These are phyloP conservation scores for Gossypium trilobum DNA, from an alignment of 441 rosid species.

Conservation along the genomic window DNA sequence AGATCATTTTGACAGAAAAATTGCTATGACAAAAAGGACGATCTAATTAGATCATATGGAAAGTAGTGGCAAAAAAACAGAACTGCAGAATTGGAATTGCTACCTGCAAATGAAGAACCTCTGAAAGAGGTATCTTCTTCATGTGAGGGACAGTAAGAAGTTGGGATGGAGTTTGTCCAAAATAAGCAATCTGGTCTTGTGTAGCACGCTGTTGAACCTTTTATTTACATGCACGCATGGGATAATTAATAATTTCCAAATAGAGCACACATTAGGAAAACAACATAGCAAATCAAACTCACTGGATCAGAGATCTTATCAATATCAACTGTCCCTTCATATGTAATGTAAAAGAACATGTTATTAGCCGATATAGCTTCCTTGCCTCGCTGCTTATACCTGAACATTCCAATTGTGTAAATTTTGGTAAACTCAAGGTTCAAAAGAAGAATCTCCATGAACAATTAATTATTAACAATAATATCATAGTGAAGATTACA, in stretches of 20 bases:
- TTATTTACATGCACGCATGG: slow-evolving; percentile 21
- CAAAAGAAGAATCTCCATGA: not conserved
- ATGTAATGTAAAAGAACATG: slow-evolving; percentile 95
- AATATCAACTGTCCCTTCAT: slow-evolving; percentile 92
- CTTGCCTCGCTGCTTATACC: slow-evolving; percentile 97
- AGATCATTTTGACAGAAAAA: not conserved
- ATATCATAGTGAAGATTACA: slow-evolving; percentile 6
- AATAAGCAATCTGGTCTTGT: slow-evolving; percentile 98
- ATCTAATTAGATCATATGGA: not conserved
- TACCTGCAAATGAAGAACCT: slow-evolving; percentile 92
- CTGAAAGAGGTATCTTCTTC: slow-evolving; percentile 72
- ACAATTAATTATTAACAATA: not conserved
- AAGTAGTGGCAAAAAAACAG: not conserved
- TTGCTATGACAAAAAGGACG: not conserved
- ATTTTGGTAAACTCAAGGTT: slow-evolving; percentile 2
- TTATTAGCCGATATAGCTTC: slow-evolving; percentile 93
- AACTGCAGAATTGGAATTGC: not conserved
- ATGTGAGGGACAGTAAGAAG: slow-evolving; percentile 81
- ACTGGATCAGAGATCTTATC: slow-evolving; percentile 89
- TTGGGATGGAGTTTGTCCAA: slow-evolving; percentile 99
- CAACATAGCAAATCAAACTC: slow-evolving; percentile 26
- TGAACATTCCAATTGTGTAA: slow-evolving; percentile 30
- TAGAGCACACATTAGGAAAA: slow-evolving; percentile 13
- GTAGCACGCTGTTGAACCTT: slow-evolving; percentile 91
- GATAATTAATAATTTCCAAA: slow-evolving; percentile 16